Evolutionary conservation across 2,329 filamentous ascomycete species (phyloP).

Genomic region (Cryphonectria radicalis): DNA sequence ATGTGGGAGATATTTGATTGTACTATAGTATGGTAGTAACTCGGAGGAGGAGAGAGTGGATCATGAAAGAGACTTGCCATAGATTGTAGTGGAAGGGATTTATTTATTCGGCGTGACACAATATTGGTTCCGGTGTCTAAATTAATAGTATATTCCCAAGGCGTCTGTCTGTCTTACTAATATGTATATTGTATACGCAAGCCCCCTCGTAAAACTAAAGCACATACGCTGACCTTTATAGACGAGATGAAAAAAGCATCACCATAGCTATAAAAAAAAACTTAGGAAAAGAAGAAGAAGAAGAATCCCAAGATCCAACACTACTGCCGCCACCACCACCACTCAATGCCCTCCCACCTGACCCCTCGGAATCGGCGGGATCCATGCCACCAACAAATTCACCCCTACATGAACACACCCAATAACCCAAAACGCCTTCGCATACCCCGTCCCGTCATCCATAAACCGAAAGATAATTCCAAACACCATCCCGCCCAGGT

Average conservation of each 20-base stretch:
- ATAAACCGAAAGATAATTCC: slow-evolving; percentile 81
- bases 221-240: no score
- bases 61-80: no score
- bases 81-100: no score
- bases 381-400: slow-evolving; percentile 65
- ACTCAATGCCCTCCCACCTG: slow-evolving; percentile 40
- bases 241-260: not conserved
- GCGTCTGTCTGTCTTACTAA: not conserved
- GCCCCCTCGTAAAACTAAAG: no score
- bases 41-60: no score
- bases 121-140: not conserved
- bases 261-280: not conserved
- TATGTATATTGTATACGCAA: no score
- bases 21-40: no score
- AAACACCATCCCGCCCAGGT: slow-evolving; percentile 84
- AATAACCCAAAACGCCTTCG: slow-evolving; percentile 78
- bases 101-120: not conserved
- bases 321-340: no score
- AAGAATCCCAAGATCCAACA: no score
- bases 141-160: not conserved
- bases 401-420: slow-evolving; percentile 74
- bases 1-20: no score
- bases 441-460: slow-evolving; percentile 66
- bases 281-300: no score
- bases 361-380: slow-evolving; percentile 58